Evolutionary conservation across 2,329 filamentous ascomycete species (phyloP), one percentile per base, ranked within the genome.

Genomic region (Apiospora hydei): DNA sequence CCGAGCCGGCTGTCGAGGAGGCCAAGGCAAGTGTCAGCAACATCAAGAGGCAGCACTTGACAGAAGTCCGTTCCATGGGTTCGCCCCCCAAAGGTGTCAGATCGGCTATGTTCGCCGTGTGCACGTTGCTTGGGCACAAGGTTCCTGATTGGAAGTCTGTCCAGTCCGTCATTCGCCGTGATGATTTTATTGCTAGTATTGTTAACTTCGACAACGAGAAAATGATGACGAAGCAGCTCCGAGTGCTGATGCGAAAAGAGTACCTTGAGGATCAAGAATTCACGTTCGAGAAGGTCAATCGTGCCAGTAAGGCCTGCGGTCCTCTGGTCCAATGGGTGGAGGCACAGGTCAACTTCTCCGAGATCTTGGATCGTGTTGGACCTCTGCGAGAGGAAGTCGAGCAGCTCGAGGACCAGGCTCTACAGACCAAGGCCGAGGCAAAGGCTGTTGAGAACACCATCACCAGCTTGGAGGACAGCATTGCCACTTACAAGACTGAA

Each of bases 101-200:
- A 79, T 90, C 98, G 77, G 94, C 96, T 2, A 88, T 99, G 72
- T 96, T 98, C 80, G 94, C 96, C n/a, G 97, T 99, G 7, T 98
- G 96, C 85, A 96, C 95, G 0, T 85, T 99, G 67, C 90, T 99
- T 71, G 96, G 96, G 18, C 94, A 98, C 84, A 96, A 93, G 82
- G 92, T 94, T 73, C 90, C 92, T 72, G 94, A 93, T 80, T 99
- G 96, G 96, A 98, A 95, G 85, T 91, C 90, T 16, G 69, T 70
- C 16, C 94, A 97, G 81, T 92, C 89, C 70, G 93, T 98, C 74
- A 91, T 99, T 73, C 94, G 96, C 77, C 91, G 91, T 72, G 96
- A 99, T 79, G 96, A 98, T 80, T 99, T 99, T 83, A 98, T 99
- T 83, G 94, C 95, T 68, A 98, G 94, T 83, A 99, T 99, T 78